Evolutionary conservation across 768 basidiomycete species (phyloP).

Genomic region (Suillus fuscotomentosus): DNA sequence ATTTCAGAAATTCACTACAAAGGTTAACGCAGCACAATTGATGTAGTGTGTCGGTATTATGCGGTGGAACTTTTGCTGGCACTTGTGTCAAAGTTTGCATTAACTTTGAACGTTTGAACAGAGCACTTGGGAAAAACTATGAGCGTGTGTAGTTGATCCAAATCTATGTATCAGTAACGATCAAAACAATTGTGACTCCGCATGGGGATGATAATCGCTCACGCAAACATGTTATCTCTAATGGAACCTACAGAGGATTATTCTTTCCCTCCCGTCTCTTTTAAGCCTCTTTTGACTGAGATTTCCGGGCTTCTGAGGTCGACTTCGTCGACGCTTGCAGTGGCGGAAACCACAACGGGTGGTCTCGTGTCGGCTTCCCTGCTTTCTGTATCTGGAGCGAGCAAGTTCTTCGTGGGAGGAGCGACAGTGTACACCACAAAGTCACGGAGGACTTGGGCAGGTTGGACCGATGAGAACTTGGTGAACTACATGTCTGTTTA

Average conservation of each 20-base stretch:
- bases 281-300: constrained; percentile 11
- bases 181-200: not conserved
- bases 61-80: not conserved
- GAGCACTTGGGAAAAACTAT: too few species aligned
- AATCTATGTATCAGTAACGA: too few species aligned
- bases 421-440: constrained; percentile 17
- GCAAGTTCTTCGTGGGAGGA: constrained; percentile 17
- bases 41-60: not conserved
- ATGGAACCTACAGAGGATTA: constrained; percentile 4
- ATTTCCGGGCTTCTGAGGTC: constrained; percentile 16
- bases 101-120: not conserved
- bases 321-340: constrained; percentile 14
- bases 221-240: not conserved
- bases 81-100: not conserved
- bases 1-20: not conserved
- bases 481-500: constrained; percentile 15
- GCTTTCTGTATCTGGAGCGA: constrained; percentile 18
- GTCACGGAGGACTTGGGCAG: constrained; percentile 15
- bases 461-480: constrained; percentile 18
- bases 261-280: constrained; percentile 16
- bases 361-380: constrained; percentile 20
- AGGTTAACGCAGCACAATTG: not conserved
- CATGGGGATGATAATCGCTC: not conserved
- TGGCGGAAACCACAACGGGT: constrained; percentile 20
- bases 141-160: too few species aligned